Conservation (phyloP, 2,329 filamentous ascomycete genomes). For the Colletotrichum sansevieriae region DNA sequence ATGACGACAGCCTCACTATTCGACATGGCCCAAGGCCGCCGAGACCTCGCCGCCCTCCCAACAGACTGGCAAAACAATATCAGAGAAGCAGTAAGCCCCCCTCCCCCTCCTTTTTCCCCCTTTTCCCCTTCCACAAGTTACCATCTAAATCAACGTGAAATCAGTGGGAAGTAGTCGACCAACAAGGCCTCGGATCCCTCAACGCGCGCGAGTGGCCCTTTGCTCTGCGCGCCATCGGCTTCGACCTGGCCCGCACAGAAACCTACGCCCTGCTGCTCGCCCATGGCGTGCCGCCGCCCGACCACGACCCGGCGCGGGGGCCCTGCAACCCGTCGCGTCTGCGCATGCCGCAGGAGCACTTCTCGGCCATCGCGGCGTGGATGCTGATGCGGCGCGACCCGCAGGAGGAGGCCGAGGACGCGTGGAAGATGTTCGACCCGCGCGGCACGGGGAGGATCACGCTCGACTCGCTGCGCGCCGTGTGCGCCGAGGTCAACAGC, state of each 20-base stretch:
- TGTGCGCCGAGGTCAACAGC: constrained; percentile 86
- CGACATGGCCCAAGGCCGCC: constrained; percentile 41
- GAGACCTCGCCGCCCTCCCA: constrained; percentile 39
- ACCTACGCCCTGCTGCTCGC: constrained; percentile 84
- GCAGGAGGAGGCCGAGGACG: constrained; percentile 88
- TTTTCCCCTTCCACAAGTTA: background rate
- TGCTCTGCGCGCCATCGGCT: constrained; percentile 93
- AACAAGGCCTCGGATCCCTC: constrained; percentile 93
- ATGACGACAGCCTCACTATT: constrained; percentile 41
- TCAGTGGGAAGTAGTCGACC: constrained; percentile 94
- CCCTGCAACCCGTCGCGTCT: constrained; percentile 74
- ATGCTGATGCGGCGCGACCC: constrained; percentile 88
- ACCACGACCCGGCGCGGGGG: constrained; percentile 60
- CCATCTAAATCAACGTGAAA: background rate
- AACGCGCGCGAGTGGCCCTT: constrained; percentile 99
- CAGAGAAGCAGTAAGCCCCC: constrained; percentile 39
- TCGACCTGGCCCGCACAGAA: constrained; percentile 88
- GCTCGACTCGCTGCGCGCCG: constrained; percentile 86
- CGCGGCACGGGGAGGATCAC: constrained; percentile 93
- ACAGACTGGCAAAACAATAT: constrained; percentile 43
- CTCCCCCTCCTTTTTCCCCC: background rate
- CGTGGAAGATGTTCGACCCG: constrained; percentile 93
- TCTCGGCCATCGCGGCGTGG: constrained; percentile 82
- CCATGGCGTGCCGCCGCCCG: constrained; percentile 80
- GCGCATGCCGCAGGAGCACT: constrained; percentile 78